These are phyloP conservation scores for Eucalyptus cloeziana DNA, from an alignment of 345 rosid species.

Conservation along the genomic window DNA sequence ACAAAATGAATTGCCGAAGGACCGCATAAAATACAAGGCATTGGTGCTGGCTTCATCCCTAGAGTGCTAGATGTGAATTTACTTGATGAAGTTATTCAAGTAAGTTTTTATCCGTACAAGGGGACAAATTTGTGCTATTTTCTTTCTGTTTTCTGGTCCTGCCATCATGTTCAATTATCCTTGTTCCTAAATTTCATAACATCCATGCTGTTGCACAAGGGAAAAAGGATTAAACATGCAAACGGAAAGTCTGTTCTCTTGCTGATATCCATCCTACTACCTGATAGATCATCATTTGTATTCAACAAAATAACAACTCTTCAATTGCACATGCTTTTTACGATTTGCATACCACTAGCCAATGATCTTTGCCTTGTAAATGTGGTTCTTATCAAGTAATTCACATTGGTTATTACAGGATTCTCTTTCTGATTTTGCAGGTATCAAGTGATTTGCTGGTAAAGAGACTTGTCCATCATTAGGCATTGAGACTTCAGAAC, in stretches of 20 bases:
- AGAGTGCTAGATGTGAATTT: constrained; percentile 21
- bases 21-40: constrained; percentile 43
- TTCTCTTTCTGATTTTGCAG: constrained; percentile 4
- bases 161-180: not conserved
- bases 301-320: not conserved
- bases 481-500: not conserved
- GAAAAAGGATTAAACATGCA: not conserved
- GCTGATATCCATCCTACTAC: not conserved
- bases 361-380: not conserved
- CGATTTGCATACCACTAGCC: not conserved
- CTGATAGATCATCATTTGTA: not conserved
- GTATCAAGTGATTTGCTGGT: constrained; percentile 27
- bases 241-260: not conserved
- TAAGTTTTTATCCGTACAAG: not conserved
- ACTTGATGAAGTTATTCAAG: constrained; percentile 36
- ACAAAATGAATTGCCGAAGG: constrained; percentile 4
- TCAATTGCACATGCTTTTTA: not conserved
- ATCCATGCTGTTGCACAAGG: not conserved
- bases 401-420: not conserved
- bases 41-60: constrained; percentile 56
- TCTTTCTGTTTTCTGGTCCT: not conserved
- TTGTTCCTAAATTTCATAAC: not conserved
- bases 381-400: not conserved
- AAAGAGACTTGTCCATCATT: not conserved
- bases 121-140: not conserved